phyloP scores from a whole-genome alignment of 306 rosid genomes.

The Sindora glabra region DNA sequence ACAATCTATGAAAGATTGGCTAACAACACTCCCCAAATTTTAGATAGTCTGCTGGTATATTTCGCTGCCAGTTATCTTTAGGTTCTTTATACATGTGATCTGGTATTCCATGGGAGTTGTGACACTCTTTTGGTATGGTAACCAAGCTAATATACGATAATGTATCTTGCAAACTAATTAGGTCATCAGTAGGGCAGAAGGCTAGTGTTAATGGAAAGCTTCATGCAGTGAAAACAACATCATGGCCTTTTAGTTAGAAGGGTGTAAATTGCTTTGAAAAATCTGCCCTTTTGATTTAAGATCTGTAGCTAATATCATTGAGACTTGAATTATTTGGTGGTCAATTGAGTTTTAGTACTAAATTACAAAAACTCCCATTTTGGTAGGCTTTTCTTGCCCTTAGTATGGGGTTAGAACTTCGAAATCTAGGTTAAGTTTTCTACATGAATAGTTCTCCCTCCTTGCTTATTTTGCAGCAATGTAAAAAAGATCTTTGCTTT shows the following conservation, averaged over 20 bases:
- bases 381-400: not conserved
- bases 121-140: not conserved
- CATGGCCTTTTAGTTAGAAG: not conserved
- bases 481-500: no score
- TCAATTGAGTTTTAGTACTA: not conserved
- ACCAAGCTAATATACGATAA: not conserved
- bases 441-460: not conserved
- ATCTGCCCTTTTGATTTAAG: not conserved
- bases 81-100: not conserved
- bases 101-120: not conserved
- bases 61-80: not conserved
- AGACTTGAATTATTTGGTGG: not conserved
- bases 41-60: not conserved
- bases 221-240: not conserved
- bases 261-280: not conserved
- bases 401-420: no score
- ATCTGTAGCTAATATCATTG: not conserved
- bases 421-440: no score
- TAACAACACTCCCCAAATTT: not conserved
- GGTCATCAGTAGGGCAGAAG: not conserved
- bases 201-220: not conserved
- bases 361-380: not conserved
- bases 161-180: not conserved
- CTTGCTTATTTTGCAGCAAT: no score
- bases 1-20: not conserved